A percentile compares a stretch with the other conserved stretches of the same genome.
Conservation (phyloP, 495 filamentous ascomycete species). For the Penicillium soppii region DNA sequence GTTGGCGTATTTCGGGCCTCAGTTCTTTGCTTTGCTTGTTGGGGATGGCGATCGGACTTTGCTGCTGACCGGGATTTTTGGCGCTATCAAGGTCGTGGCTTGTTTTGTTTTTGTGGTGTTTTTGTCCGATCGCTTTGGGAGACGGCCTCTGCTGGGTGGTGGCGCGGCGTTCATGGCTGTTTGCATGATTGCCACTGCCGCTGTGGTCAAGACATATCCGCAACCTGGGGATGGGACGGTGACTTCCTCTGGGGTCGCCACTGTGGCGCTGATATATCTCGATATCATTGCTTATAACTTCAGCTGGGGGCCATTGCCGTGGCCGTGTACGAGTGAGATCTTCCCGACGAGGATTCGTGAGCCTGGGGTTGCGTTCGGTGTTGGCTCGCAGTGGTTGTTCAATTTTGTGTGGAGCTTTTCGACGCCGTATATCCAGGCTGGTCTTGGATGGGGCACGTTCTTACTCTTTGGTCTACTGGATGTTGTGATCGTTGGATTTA, state of each 20-base stretch:
- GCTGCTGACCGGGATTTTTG: slow-evolving; percentile 52
- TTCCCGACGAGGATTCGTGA: slow-evolving; percentile 52
- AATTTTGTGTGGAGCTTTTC: slow-evolving; percentile 54
- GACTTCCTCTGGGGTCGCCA: slow-evolving; percentile 39
- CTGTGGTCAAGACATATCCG: slow-evolving; percentile 52
- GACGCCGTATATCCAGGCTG: slow-evolving; percentile 51
- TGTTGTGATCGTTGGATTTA: slow-evolving; percentile 39
- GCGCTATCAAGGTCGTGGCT: slow-evolving; percentile 49
- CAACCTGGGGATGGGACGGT: slow-evolving; percentile 34
- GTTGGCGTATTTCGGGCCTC: slow-evolving; percentile 52
- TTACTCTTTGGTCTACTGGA: slow-evolving; percentile 46
- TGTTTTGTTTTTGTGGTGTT: slow-evolving; percentile 51
- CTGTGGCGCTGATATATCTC: slow-evolving; percentile 51
- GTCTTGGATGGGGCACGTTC: slow-evolving; percentile 51
- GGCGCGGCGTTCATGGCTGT: slow-evolving; percentile 51
- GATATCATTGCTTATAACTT: slow-evolving; percentile 47
- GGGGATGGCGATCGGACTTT: slow-evolving; percentile 37
- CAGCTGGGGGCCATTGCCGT: slow-evolving; percentile 39
- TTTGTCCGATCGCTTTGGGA: slow-evolving; percentile 57
- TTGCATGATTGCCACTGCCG: slow-evolving; percentile 56
- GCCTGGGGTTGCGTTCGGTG: slow-evolving; percentile 45
- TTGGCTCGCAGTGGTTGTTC: slow-evolving; percentile 53
- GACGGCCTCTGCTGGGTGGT: slow-evolving; percentile 50
- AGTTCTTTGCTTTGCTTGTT: slow-evolving; percentile 56
- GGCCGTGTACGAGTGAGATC: slow-evolving; percentile 44